Conservation (phyloP, 306 rosid species). For the Erythrophleum fordii region DNA sequence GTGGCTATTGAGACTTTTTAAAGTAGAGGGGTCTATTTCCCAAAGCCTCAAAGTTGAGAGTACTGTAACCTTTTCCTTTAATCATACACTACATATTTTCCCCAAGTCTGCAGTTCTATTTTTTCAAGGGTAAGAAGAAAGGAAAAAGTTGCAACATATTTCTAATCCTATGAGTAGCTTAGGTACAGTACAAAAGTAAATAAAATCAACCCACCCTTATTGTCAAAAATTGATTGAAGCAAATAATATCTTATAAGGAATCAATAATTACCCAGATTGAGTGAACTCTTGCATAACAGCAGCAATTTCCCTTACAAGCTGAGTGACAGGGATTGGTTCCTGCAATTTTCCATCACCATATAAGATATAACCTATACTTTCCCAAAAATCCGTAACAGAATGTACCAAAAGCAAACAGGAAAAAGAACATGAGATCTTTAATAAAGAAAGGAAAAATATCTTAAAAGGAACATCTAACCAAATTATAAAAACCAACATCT, state of each 20-base stretch:
- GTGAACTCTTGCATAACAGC: conserved; percentile 99
- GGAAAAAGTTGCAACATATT: neutral
- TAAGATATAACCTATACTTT: conserved; percentile 3
- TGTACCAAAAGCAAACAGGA: conserved; percentile 29
- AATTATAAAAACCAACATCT: conserved; percentile 2
- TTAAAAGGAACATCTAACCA: conserved; percentile 2
- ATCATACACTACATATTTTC: neutral
- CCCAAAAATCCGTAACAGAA: conserved; percentile 5
- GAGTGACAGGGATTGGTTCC: conserved; percentile 97
- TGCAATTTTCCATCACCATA: conserved; percentile 40
- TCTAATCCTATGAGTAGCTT: neutral
- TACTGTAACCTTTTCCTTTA: neutral
- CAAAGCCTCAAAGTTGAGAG: conserved; percentile 2
- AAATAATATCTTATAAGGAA: neutral
- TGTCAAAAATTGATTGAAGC: neutral
- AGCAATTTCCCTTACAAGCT: conserved; percentile 96
- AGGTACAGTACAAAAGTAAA: conserved; percentile 16
- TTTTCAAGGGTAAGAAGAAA: neutral
- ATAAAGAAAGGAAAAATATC: neutral
- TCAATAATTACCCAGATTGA: conserved; percentile 81
- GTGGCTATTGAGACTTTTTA: neutral
- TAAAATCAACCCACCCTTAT: neutral
- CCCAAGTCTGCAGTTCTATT: neutral
- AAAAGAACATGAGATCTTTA: conserved; percentile 2
- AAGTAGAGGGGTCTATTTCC: neutral